Percentiles rank a stretch among this genome's conserved stretches.
These are phyloP conservation scores for Populus simonii DNA, from an alignment of 345 rosid species.

Conservation along the genomic window DNA sequence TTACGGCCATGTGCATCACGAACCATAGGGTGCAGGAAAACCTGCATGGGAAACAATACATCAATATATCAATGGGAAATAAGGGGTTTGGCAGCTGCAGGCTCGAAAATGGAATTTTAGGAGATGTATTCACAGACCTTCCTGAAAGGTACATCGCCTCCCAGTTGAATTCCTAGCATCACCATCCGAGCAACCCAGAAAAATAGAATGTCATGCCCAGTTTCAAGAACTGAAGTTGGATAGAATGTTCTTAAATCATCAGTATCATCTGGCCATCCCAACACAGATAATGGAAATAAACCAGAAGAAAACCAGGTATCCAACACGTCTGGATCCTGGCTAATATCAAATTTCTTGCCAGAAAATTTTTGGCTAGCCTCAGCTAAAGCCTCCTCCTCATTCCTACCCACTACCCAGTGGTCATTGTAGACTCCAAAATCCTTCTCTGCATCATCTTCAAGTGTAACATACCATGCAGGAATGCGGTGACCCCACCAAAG, in stretches of 20 bases:
- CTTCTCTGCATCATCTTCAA: constrained; percentile 70
- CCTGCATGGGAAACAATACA: constrained; percentile 36
- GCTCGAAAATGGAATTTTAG: background rate
- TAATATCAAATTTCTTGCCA: constrained; percentile 67
- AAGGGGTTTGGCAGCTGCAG: background rate
- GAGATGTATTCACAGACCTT: constrained; percentile 46
- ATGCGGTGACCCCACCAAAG: constrained; percentile 99
- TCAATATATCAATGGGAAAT: too few species aligned
- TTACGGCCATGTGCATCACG: constrained; percentile 98
- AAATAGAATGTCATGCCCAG: constrained; percentile 92
- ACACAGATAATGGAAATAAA: constrained; percentile 69
- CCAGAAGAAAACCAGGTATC: constrained; percentile 99
- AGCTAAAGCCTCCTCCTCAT: constrained; percentile 57
- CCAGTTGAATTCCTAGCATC: constrained; percentile 76
- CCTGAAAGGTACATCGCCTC: constrained; percentile 86
- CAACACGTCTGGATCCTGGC: constrained; percentile 90
- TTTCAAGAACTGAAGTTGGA: constrained; percentile 91
- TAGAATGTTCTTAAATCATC: constrained; percentile 78
- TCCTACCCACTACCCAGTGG: constrained; percentile 83
- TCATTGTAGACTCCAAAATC: constrained; percentile 76
- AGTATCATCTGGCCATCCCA: constrained; percentile 96
- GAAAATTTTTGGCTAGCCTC: constrained; percentile 56
- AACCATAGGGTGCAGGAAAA: constrained; percentile 91
- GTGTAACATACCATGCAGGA: constrained; percentile 87
- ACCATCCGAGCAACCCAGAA: constrained; percentile 99